A percentile compares a stretch with the other conserved stretches of the same genome.
Evolutionary conservation across 2,329 filamentous ascomycete species (phyloP).

Genomic region (Fusarium udum): DNA sequence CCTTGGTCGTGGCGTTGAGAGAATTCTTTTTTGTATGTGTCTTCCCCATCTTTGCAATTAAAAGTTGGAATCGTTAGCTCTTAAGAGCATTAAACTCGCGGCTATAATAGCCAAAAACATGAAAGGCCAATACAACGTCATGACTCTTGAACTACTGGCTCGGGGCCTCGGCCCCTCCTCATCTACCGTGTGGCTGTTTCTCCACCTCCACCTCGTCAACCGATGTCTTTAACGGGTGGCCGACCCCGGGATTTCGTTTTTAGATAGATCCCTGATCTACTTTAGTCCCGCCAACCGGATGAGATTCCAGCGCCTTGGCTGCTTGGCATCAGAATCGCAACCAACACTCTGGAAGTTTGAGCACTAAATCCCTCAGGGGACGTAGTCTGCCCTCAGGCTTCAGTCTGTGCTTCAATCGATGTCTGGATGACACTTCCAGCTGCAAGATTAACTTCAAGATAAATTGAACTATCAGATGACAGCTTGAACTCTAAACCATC

Average conservation of each 20-base stretch:
- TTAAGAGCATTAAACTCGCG: too few species aligned
- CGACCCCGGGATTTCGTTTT: background rate
- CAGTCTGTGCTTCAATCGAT: background rate
- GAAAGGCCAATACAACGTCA: background rate
- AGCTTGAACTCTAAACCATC: background rate
- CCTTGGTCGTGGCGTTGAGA: background rate
- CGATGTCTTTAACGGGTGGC: background rate
- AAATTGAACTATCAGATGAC: background rate
- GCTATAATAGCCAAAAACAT: background rate
- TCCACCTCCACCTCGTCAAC: background rate
- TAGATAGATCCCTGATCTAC: background rate
- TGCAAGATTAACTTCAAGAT: background rate
- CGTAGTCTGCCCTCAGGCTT: background rate
- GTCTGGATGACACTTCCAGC: background rate
- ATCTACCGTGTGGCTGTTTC: background rate
- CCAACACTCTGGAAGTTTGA: background rate
- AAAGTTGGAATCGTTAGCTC: background rate
- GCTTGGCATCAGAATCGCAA: background rate
- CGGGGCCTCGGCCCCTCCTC: background rate
- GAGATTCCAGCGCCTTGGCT: background rate
- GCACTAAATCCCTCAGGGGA: background rate
- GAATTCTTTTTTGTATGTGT: background rate
- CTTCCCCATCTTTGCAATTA: background rate
- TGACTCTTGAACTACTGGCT: background rate
- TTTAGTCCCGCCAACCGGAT: background rate